Conservation (phyloP, 768 basidiomycete species). For the Gyrodon lividus region DNA sequence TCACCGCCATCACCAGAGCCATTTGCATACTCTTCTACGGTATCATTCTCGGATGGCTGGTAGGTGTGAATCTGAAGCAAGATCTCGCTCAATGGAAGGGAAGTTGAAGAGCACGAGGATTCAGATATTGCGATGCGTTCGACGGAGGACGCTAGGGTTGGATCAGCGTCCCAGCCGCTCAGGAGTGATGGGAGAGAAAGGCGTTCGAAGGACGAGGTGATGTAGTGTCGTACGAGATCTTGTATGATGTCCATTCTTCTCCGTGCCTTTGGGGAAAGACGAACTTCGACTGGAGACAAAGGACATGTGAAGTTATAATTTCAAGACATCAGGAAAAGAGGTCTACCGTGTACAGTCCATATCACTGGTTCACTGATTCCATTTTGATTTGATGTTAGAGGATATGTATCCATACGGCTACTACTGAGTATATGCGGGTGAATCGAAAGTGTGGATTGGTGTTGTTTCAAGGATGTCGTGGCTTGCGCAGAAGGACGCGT, state of each 20-base stretch:
- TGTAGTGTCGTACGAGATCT: slow-evolving; percentile 56
- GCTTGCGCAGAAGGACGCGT: slow-evolving; percentile 13
- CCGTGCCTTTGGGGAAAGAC: slow-evolving; percentile 64
- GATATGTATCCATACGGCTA: not conserved
- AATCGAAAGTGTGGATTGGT: slow-evolving; percentile 11
- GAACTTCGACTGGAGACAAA: slow-evolving; percentile 70
- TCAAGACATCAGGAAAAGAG: not conserved
- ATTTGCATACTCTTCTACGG: slow-evolving; percentile 72
- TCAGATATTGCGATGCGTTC: slow-evolving; percentile 76
- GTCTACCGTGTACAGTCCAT: slow-evolving; percentile 70
- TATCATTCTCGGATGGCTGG: slow-evolving; percentile 67
- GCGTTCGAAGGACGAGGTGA: slow-evolving; percentile 56
- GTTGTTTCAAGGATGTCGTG: slow-evolving; percentile 8
- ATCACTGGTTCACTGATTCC: slow-evolving; percentile 18
- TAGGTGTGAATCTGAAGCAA: slow-evolving; percentile 85
- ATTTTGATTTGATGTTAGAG: not conserved
- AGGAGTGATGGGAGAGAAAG: slow-evolving; percentile 70
- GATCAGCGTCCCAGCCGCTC: slow-evolving; percentile 76
- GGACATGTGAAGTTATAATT: not conserved
- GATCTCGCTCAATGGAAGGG: slow-evolving; percentile 56
- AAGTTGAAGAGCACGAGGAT: slow-evolving; percentile 56
- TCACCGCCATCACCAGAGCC: slow-evolving; percentile 55
- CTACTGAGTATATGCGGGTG: not conserved
- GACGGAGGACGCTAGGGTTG: slow-evolving; percentile 69
- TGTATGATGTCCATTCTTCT: slow-evolving; percentile 76